Conservation (phyloP, 495 filamentous ascomycete species). For the Trichoderma virens region DNA sequence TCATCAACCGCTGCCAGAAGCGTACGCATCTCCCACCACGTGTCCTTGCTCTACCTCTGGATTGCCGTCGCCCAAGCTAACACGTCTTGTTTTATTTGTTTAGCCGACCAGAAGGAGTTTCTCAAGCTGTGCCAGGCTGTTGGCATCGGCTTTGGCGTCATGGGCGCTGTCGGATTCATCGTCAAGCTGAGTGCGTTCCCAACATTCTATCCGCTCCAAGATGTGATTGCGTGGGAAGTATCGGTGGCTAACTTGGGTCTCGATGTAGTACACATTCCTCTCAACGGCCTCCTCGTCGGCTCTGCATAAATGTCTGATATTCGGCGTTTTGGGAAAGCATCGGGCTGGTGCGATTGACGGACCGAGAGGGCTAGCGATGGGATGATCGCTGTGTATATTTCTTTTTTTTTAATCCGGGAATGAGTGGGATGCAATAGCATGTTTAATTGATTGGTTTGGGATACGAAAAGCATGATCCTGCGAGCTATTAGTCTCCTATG, state of each 20-base stretch:
- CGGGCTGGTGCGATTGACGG: no score
- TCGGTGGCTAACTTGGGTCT: not conserved
- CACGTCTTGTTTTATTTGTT: not conserved
- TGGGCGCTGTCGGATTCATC: constrained; percentile 67
- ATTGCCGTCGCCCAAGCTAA: constrained; percentile 11
- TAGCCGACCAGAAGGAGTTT: constrained; percentile 76
- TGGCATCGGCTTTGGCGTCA: constrained; percentile 51
- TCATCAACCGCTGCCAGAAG: constrained; percentile 80
- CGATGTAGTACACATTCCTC: constrained; percentile 24
- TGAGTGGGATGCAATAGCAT: constrained; percentile 7
- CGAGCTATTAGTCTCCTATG: not conserved
- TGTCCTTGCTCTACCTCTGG: not conserved
- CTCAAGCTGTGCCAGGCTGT: constrained; percentile 94
- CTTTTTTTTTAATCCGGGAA: not conserved
- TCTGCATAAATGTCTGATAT: constrained; percentile 20
- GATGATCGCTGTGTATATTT: constrained; percentile 8
- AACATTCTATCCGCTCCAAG: not conserved
- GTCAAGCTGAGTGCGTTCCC: constrained; percentile 73
- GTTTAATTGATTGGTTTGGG: constrained; percentile 1
- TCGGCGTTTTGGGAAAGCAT: constrained; percentile 4
- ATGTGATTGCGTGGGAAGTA: not conserved
- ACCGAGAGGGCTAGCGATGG: not conserved
- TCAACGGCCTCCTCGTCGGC: constrained; percentile 30
- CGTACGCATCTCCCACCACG: no score
- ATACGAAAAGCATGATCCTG: not conserved